A percentile compares a stretch with the other conserved stretches of the same genome.
Evolutionary conservation across 345 rosid genomes (phyloP).

Genomic region (Erucastrum elatum): DNA sequence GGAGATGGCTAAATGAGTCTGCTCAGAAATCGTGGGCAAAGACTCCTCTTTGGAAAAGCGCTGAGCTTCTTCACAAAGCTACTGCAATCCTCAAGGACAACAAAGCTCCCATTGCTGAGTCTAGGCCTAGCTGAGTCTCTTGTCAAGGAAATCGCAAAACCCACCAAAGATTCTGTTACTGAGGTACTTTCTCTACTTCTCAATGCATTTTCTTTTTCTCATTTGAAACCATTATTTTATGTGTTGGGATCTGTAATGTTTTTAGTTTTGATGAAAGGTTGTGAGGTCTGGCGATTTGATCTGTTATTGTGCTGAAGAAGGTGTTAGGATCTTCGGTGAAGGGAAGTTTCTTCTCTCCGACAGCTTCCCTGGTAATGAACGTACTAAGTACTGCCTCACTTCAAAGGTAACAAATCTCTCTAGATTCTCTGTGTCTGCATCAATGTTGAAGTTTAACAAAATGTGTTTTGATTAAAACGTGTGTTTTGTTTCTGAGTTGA

Average conservation of each 20-base stretch:
- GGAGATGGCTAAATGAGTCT: constrained; percentile 73
- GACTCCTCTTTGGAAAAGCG: constrained; percentile 98
- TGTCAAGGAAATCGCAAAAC: constrained; percentile 94
- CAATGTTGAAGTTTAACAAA: constrained; percentile 7
- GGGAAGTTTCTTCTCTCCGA: constrained; percentile 91
- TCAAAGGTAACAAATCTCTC: constrained; percentile 64
- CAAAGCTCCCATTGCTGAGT: constrained; percentile 77
- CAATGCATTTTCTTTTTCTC: background rate
- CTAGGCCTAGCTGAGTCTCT: constrained; percentile 93
- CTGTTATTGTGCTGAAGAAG: constrained; percentile 95
- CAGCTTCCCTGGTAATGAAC: constrained; percentile 94
- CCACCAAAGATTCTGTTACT: constrained; percentile 89
- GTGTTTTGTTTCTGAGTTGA: no score
- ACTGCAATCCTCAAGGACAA: constrained; percentile 87
- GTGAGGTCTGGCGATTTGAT: constrained; percentile 96
- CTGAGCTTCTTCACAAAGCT: constrained; percentile 95
- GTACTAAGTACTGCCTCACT: constrained; percentile 96
- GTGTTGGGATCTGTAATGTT: constrained; percentile 15
- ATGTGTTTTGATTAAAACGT: constrained; percentile 6
- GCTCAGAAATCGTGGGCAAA: constrained; percentile 95
- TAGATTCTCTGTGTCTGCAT: background rate
- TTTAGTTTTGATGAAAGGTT: constrained; percentile 51
- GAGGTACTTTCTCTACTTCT: constrained; percentile 65
- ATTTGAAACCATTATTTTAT: background rate
- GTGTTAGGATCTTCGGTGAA: constrained; percentile 90